Evolutionary conservation across 2,329 filamentous ascomycete species (phyloP).

Genomic region (Hypoxylon sp.): DNA sequence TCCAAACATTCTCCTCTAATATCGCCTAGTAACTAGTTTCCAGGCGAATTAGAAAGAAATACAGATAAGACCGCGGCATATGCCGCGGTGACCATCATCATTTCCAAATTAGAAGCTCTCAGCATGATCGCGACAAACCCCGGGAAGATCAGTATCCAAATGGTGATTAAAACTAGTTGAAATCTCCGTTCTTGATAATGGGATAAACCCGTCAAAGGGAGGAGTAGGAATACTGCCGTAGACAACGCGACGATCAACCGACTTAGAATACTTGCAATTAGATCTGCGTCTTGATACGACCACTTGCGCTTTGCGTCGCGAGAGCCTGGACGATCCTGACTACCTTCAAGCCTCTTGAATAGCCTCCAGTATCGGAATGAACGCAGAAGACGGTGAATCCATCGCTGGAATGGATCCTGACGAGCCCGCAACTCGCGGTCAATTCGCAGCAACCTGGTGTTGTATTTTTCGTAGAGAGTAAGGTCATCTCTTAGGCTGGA

Average conservation of each 20-base stretch:
- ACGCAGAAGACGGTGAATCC: too few species aligned
- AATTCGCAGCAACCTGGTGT: too few species aligned
- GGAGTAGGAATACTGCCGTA: constrained; percentile 39
- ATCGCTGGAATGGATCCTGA: too few species aligned
- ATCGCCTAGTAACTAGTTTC: not conserved
- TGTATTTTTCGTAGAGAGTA: too few species aligned
- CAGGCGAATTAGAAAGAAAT: constrained; percentile 39
- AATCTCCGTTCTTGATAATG: not conserved
- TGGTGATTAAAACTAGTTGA: constrained; percentile 10
- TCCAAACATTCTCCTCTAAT: not conserved
- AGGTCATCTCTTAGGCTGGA: too few species aligned
- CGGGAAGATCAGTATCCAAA: constrained; percentile 43
- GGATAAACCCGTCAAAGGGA: constrained; percentile 32
- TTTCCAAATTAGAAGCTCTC: constrained; percentile 48
- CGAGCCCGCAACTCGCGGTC: too few species aligned
- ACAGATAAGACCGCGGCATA: constrained; percentile 50
- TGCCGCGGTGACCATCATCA: constrained; percentile 36
- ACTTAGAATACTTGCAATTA: constrained; percentile 19
- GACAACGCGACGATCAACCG: constrained; percentile 38
- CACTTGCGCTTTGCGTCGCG: too few species aligned
- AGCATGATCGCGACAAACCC: constrained; percentile 40
- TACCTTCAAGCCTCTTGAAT: too few species aligned
- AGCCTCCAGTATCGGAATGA: too few species aligned
- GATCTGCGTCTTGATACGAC: too few species aligned
- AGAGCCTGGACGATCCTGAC: too few species aligned